phyloP scores from a whole-genome alignment of 768 basidiomycete genomes.

The Panellus pusillus region DNA sequence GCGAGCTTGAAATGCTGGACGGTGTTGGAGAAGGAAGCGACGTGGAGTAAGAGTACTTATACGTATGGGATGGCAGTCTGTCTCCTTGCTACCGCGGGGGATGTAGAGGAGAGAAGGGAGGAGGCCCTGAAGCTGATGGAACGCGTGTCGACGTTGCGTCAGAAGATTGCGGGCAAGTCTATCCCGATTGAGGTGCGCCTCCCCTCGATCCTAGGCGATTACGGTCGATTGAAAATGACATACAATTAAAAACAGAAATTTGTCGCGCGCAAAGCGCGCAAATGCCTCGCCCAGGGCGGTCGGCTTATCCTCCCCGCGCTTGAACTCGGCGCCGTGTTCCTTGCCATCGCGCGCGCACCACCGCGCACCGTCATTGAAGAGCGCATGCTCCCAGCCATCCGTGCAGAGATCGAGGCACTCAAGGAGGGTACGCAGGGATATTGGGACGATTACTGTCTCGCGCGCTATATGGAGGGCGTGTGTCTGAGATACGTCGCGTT shows the following conservation, averaged over 20 bases:
- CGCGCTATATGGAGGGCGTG: constrained; percentile 82
- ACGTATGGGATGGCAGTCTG: constrained; percentile 78
- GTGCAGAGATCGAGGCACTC: constrained; percentile 45
- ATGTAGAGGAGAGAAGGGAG: constrained; percentile 34
- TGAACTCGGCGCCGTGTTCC: constrained; percentile 86
- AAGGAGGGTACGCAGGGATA: constrained; percentile 45
- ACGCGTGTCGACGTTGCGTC: constrained; percentile 70
- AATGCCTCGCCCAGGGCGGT: constrained; percentile 70
- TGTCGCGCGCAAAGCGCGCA: constrained; percentile 82
- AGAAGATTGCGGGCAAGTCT: constrained; percentile 80
- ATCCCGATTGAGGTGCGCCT: constrained; percentile 44
- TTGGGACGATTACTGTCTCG: constrained; percentile 87
- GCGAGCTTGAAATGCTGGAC: constrained; percentile 65
- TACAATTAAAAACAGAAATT: constrained; percentile 54
- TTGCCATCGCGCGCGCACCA: constrained; percentile 65
- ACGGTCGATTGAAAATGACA: too few species aligned
- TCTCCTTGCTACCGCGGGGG: constrained; percentile 47
- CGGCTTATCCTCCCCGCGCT: constrained; percentile 77
- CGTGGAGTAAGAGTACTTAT: constrained; percentile 77
- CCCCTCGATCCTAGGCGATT: too few species aligned
- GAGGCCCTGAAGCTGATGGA: constrained; percentile 72
- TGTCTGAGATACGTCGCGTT: constrained; percentile 84
- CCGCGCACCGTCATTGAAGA: constrained; percentile 60
- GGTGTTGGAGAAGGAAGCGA: constrained; percentile 71
- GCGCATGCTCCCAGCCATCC: constrained; percentile 69